Conservation (phyloP, 2,329 filamentous ascomycete species). For the Paraconiothyrium sp. region DNA sequence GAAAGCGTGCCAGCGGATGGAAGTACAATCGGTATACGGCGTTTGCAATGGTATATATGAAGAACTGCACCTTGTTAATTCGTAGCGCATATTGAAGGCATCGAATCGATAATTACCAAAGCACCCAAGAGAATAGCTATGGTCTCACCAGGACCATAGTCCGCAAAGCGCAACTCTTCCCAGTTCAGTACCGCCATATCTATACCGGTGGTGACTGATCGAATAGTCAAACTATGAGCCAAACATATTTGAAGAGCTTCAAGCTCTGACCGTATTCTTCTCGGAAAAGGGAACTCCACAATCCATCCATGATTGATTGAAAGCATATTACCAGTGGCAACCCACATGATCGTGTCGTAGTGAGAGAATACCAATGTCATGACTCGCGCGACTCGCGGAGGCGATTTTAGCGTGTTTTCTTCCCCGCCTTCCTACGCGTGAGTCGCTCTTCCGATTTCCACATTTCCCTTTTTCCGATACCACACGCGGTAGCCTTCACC, state of each 20-base stretch:
- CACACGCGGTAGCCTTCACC: neutral
- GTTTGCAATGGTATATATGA: slow-evolving; percentile 6
- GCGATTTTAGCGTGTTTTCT: neutral
- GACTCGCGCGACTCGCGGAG: neutral
- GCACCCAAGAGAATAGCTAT: slow-evolving; percentile 4
- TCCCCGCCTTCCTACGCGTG: neutral
- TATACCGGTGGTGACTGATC: neutral
- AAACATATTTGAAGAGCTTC: neutral
- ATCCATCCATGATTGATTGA: too few species aligned
- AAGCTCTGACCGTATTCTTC: neutral
- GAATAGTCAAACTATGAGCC: neutral
- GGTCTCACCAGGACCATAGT: slow-evolving; percentile 15
- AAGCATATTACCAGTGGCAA: neutral
- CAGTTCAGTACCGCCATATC: slow-evolving; percentile 23
- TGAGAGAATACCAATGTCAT: neutral
- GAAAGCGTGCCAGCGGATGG: slow-evolving; percentile 30
- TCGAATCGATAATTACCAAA: slow-evolving; percentile 15
- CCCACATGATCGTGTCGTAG: neutral
- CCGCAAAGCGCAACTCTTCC: slow-evolving; percentile 20
- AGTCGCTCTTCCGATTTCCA: neutral
- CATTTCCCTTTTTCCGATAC: neutral
- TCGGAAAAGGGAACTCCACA: neutral
- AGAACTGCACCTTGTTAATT: slow-evolving; percentile 14
- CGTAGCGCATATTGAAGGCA: neutral
- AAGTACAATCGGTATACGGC: slow-evolving; percentile 35